Conservation (phyloP, 1,284 basidiomycete species). For the Polyporus tsugae region DNA sequence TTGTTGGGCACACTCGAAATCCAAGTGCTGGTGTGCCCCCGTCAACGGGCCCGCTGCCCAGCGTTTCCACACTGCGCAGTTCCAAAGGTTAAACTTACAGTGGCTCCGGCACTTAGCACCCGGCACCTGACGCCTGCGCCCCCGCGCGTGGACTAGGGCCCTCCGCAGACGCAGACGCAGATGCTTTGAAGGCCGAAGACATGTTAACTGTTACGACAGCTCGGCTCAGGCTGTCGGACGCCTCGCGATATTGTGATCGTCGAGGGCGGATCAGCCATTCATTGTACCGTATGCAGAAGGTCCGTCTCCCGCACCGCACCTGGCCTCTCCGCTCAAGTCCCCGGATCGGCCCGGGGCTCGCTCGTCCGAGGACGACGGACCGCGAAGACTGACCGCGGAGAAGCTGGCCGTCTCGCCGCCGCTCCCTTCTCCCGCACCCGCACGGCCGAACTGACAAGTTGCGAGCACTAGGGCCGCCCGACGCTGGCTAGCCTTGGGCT, state of each 20-base stretch:
- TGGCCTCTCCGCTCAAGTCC: background rate
- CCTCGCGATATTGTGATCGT: background rate
- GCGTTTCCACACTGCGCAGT: background rate
- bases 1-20: background rate
- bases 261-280: background rate
- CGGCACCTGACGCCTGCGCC: conserved; percentile 1
- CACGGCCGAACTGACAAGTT: no score
- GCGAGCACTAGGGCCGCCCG: no score
- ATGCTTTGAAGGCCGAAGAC: background rate
- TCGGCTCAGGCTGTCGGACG: background rate
- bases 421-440: no score
- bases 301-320: background rate
- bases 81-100: background rate
- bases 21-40: background rate
- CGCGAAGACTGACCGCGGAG: no score
- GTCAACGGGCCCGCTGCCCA: background rate
- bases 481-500: no score
- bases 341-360: background rate
- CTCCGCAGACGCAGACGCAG: background rate
- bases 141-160: background rate
- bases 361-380: no score
- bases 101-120: conserved; percentile 1
- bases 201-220: background rate
- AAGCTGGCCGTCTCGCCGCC: no score
- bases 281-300: background rate